Evolutionary conservation across 1,284 basidiomycete species (phyloP), one percentile per base, ranked within the genome.

Genomic region (Trametes sp.): DNA sequence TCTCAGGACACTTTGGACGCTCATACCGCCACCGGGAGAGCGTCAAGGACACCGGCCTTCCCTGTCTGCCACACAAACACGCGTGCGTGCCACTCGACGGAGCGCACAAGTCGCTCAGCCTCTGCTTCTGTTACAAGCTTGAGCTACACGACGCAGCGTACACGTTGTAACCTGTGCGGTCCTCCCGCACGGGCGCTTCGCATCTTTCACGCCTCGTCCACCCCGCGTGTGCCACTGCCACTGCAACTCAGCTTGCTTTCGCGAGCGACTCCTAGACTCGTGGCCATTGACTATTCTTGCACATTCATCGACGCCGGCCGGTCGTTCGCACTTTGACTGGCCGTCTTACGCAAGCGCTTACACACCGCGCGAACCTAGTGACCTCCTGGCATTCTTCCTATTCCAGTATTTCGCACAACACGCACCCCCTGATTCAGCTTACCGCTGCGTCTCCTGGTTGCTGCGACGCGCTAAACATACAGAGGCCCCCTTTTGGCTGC

Each of bases 121-220:
- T 11, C 44, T 42, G 19, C 57, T 62, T 54, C 58, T 65, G 45
- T 57, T 53, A 62, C 64, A 48, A 55, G 64, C 64, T 33, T 57
- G 38, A 48, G 28, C 24, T 38, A 45, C 62, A 56, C 57, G 55
- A 59, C 35, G 14, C 13, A 13, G 33, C 38, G 24, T 35, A 28
- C 44, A 9, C 21, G 26, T 28, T 31, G 29, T 45, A 33, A 44
- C 35, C 55, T 55, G 60, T 41, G 44, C 60, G 51, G 36, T 36
- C 24, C 31, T 6, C 60, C 60, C 42, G 55, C 23, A 48, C 46
- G 21, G 28, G 14, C 38, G 38, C 14, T 5, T 19, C 48, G 29
- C 48, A n/a, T n/a, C 24, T 16, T 6, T 9, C 6, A 10, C 42
- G 42, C 21, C 35, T 11, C 16, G 31, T 31, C 23, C 33, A 26